These are phyloP conservation scores for Gryganskiella cystojenkinii DNA, from an alignment of 192 early-diverging fungal species.

Conservation along the genomic window DNA sequence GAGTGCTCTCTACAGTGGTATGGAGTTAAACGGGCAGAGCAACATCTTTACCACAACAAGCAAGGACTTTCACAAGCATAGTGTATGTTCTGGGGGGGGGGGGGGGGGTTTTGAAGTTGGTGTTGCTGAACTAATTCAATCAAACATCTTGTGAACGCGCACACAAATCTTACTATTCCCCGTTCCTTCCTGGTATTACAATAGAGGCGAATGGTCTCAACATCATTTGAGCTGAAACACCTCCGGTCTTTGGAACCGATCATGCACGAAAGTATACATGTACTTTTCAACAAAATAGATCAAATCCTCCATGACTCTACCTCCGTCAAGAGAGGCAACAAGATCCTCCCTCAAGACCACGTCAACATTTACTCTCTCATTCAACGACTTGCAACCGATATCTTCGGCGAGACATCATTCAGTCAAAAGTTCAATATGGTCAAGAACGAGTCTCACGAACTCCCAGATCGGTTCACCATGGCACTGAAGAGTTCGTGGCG, in stretches of 20 bases:
- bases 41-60: constrained; percentile 24
- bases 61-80: constrained; percentile 37
- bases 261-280: constrained; percentile 35
- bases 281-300: constrained; percentile 44
- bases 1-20: constrained; percentile 24
- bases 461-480: constrained; percentile 42
- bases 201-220: too few species aligned
- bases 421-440: constrained; percentile 62
- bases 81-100: constrained; percentile 7
- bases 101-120: too few species aligned
- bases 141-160: too few species aligned
- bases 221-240: constrained; percentile 62
- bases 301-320: constrained; percentile 31
- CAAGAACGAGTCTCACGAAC: constrained; percentile 54
- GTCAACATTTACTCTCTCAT: constrained; percentile 30
- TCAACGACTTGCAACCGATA: constrained; percentile 48
- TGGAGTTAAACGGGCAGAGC: constrained; percentile 28
- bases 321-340: constrained; percentile 34
- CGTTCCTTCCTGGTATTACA: not conserved
- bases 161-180: too few species aligned
- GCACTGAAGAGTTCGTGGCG: constrained; percentile 24
- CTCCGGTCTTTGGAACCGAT: constrained; percentile 57
- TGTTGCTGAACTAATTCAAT: too few species aligned
- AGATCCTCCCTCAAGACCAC: constrained; percentile 30
- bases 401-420: constrained; percentile 64